Evolutionary conservation across 2,329 filamentous ascomycete genomes (phyloP).

Genomic region (Trichoderma sp.): DNA sequence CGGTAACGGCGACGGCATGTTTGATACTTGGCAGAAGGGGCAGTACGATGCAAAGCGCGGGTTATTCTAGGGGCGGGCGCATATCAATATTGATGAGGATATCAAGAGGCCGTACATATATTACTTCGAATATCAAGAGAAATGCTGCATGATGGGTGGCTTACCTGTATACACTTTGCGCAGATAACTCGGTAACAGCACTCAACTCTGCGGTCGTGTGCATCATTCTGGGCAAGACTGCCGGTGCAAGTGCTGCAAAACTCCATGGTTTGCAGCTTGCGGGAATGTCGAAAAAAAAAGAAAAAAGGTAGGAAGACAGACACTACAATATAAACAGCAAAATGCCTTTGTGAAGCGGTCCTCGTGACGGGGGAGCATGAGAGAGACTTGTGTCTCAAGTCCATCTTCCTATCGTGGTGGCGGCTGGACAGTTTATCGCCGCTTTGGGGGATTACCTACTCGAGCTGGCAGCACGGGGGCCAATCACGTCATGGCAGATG

Average conservation of each 20-base stretch:
- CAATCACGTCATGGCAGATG: slow-evolving; percentile 22
- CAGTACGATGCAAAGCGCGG: slow-evolving; percentile 66
- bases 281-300: neutral
- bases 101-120: neutral
- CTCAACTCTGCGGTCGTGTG: slow-evolving; percentile 62
- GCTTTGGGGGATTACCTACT: slow-evolving; percentile 13
- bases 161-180: slow-evolving; percentile 64
- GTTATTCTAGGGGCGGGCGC: slow-evolving; percentile 54
- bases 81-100: neutral
- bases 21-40: slow-evolving; percentile 77
- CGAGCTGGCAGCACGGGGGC: neutral
- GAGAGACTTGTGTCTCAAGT: slow-evolving; percentile 8
- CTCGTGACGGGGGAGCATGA: slow-evolving; percentile 5
- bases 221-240: slow-evolving; percentile 60
- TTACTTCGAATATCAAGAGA: neutral
- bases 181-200: slow-evolving; percentile 76
- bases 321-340: neutral
- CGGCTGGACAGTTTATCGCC: slow-evolving; percentile 3
- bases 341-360: neutral
- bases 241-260: slow-evolving; percentile 72
- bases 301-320: neutral
- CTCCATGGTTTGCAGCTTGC: slow-evolving; percentile 35
- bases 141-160: neutral
- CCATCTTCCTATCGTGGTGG: neutral
- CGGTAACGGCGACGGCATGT: slow-evolving; percentile 55